These are phyloP conservation scores for Schrenkiella parvula DNA, from an alignment of 345 rosid species.

Conservation along the genomic window DNA sequence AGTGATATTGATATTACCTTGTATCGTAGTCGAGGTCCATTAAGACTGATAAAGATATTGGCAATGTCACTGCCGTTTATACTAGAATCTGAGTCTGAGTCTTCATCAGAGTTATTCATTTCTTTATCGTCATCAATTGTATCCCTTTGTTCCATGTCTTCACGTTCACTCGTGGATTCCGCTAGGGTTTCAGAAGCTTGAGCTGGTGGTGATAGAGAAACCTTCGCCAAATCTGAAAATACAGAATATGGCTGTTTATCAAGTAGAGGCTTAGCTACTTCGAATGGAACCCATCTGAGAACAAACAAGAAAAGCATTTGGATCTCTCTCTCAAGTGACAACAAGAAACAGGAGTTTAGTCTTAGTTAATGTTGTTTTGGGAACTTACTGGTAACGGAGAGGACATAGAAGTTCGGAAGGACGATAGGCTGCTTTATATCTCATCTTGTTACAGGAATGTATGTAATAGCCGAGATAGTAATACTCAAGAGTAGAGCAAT, in stretches of 20 bases:
- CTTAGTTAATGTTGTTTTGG: neutral
- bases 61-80: slow-evolving; percentile 35
- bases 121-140: slow-evolving; percentile 31
- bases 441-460: slow-evolving; percentile 95
- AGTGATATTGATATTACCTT: slow-evolving; percentile 43
- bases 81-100: slow-evolving; percentile 44
- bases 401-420: slow-evolving; percentile 97
- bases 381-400: slow-evolving; percentile 75
- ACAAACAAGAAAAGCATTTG: slow-evolving; percentile 10
- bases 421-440: slow-evolving; percentile 87
- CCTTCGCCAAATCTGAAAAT: slow-evolving; percentile 51
- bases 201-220: slow-evolving; percentile 33
- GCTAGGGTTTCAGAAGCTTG: slow-evolving; percentile 34
- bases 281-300: slow-evolving; percentile 84
- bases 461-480: slow-evolving; percentile 97
- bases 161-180: slow-evolving; percentile 29
- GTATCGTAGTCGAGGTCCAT: slow-evolving; percentile 48
- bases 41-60: slow-evolving; percentile 46
- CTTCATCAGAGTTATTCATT: slow-evolving; percentile 45
- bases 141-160: slow-evolving; percentile 39
- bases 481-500: slow-evolving; percentile 69
- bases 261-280: slow-evolving; percentile 62
- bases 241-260: slow-evolving; percentile 60
- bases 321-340: neutral
- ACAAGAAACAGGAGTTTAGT: neutral